A percentile compares a stretch with the other conserved stretches of the same genome.
Conservation (phyloP, 495 filamentous ascomycete genomes). For the Penicillium tannophilum region DNA sequence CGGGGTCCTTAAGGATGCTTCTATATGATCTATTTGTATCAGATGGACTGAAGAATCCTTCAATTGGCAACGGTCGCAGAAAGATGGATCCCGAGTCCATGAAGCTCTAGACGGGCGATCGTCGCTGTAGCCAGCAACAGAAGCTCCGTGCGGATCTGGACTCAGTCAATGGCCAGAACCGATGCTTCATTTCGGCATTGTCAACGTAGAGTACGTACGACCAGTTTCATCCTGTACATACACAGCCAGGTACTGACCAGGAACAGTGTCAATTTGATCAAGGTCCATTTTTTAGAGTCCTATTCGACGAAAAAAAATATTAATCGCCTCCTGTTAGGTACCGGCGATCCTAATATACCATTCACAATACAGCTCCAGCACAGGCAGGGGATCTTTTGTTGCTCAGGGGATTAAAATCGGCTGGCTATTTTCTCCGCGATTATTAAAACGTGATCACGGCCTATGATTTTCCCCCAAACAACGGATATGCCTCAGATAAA, state of each 20-base stretch:
- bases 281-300: not conserved
- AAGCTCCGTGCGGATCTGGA: constrained; percentile 11
- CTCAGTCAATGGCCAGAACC: constrained; percentile 5
- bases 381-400: constrained; percentile 8
- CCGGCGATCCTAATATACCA: not conserved
- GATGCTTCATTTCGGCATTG: not conserved
- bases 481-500: constrained; percentile 14
- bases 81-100: constrained; percentile 7
- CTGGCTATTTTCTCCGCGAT: constrained; percentile 3
- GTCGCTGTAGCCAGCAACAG: constrained; percentile 20
- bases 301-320: not conserved
- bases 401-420: constrained; percentile 16
- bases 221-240: not conserved
- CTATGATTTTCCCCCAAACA: not conserved
- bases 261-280: not conserved
- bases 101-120: constrained; percentile 23
- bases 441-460: not conserved
- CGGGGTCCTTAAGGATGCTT: constrained; percentile 4
- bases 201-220: not conserved
- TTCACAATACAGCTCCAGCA: not conserved
- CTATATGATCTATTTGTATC: not conserved
- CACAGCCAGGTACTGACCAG: not conserved
- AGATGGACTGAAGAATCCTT: not conserved
- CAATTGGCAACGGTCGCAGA: not conserved
- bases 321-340: not conserved